phyloP scores from a whole-genome alignment of 2,329 filamentous ascomycete genomes.

The Diaporthe vexans region DNA sequence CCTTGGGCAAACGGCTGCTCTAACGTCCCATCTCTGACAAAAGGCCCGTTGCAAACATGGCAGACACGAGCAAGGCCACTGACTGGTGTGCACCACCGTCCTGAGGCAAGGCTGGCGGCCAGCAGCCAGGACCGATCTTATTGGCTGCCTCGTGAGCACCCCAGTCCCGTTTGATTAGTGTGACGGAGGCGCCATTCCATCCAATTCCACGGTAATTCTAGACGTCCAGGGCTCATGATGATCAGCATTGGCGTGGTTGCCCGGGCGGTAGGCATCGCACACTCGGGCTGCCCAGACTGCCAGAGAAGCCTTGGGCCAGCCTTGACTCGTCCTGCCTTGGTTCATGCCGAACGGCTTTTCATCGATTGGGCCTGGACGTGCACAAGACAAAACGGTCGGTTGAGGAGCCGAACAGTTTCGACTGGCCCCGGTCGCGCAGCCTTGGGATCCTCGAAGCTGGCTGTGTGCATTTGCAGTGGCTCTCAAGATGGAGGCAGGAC shows the following conservation, averaged over 20 bases:
- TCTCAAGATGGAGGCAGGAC: background rate
- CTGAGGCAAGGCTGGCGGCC: slow-evolving; percentile 35
- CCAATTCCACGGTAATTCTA: slow-evolving; percentile 36
- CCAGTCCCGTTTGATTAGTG: slow-evolving; percentile 29
- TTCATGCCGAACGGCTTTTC: background rate
- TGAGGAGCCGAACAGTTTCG: slow-evolving; percentile 9
- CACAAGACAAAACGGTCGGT: slow-evolving; percentile 13
- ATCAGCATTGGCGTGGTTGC: slow-evolving; percentile 31
- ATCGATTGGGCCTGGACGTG: slow-evolving; percentile 9
- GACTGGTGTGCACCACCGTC: slow-evolving; percentile 15
- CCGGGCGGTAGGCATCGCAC: slow-evolving; percentile 32
- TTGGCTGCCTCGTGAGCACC: slow-evolving; percentile 38
- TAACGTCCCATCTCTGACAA: too few species aligned
- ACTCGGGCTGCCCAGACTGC: slow-evolving; percentile 17
- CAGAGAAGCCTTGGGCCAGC: background rate
- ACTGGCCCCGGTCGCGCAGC: background rate
- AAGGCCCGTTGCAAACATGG: background rate
- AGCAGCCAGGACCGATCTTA: slow-evolving; percentile 16
- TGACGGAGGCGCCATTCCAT: slow-evolving; percentile 33
- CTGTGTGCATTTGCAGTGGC: background rate
- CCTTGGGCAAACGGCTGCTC: background rate
- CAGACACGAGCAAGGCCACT: background rate
- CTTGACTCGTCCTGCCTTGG: slow-evolving; percentile 16
- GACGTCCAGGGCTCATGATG: slow-evolving; percentile 30
- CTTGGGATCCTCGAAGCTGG: background rate